phyloP scores from a whole-genome alignment of 1,284 basidiomycete species.

The Phenoliferia sp. region DNA sequence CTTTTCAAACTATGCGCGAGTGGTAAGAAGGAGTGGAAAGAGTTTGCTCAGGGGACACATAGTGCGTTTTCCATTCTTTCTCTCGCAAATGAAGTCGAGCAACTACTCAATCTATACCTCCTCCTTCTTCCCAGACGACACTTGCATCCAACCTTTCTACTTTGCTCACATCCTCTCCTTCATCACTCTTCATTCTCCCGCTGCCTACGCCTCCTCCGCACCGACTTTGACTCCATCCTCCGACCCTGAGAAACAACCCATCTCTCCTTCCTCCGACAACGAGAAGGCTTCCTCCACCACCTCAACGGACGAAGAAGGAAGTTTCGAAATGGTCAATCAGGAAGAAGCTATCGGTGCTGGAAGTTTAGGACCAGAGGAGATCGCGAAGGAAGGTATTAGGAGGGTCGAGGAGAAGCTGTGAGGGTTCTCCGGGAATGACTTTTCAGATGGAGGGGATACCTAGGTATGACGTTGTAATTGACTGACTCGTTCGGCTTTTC shows the following conservation, averaged over 20 bases:
- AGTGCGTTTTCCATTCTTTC: not conserved
- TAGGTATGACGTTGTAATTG: too few species aligned
- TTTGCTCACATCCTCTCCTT: too few species aligned
- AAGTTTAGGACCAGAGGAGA: not conserved
- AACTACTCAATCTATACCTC: not conserved
- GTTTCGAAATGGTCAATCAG: not conserved
- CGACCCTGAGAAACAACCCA: not conserved
- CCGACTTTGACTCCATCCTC: slow-evolving; percentile 15
- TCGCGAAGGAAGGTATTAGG: not conserved
- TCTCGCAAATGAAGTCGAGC: not conserved
- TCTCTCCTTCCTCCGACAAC: not conserved
- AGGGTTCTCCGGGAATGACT: not conserved
- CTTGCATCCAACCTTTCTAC: slow-evolving; percentile 24
- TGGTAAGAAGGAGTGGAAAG: slow-evolving; percentile 48
- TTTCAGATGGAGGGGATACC: too few species aligned
- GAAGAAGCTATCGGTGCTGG: not conserved
- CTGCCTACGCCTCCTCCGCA: too few species aligned
- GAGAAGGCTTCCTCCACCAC: not conserved
- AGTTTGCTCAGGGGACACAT: slow-evolving; percentile 29
- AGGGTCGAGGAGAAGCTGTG: not conserved
- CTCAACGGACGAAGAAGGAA: not conserved
- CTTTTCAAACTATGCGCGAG: slow-evolving; percentile 57
- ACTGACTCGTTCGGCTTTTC: too few species aligned
- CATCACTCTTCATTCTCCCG: too few species aligned
- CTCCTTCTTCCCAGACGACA: slow-evolving; percentile 20